Evolutionary conservation across 2,329 filamentous ascomycete genomes (phyloP), one percentile per base, ranked within the genome.

Genomic region (Sporothrix pseudoabietina): DNA sequence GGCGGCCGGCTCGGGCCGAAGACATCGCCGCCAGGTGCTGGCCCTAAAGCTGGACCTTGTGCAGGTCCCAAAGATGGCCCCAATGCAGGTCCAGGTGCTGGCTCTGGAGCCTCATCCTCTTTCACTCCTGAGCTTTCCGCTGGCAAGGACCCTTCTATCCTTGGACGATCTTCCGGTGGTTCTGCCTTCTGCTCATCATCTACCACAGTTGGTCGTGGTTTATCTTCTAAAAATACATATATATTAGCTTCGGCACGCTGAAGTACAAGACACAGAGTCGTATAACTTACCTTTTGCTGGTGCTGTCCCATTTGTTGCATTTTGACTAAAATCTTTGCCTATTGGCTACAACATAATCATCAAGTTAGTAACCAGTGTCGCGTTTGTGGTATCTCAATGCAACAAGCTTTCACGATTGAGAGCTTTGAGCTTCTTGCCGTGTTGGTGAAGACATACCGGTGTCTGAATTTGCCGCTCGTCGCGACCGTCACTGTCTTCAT

Each of bases 401-500:
- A 44, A n/a, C 30, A 9, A 47, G 39, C 10, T 8, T 10, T 8
- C n/a, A 16, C 1, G 39, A 44, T 30, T 26, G 39, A 66, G 14
- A 44, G 19, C 2, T 19, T 19, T 30, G 39, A 30, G 10, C 35
- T 47, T 8, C 39, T 47, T 4, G 1, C 2, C 12, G 26, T 9
- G 22, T 1, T 30, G 5, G n/a, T 16, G 9, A 47, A 44, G n/a
- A 54, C 59, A 22, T 39, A 69, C 69, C 52, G 63, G 30, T 32
- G 12, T 59, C 26, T 57, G 22, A 1, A 54, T 52, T 47, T 71
- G 61, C 26, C 32, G 19, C 30, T 26, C 57, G 1, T 57, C 32
- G 7, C 30, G 70, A 12, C 59, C 47, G 19, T 70, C 70, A 22
- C 63, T 72, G 6, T 86, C 85, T 1, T 87, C 86, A 59, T 86